Evolutionary conservation across 371 early-diverging fungal genomes (phyloP).

Genomic region (Mucor indicus): DNA sequence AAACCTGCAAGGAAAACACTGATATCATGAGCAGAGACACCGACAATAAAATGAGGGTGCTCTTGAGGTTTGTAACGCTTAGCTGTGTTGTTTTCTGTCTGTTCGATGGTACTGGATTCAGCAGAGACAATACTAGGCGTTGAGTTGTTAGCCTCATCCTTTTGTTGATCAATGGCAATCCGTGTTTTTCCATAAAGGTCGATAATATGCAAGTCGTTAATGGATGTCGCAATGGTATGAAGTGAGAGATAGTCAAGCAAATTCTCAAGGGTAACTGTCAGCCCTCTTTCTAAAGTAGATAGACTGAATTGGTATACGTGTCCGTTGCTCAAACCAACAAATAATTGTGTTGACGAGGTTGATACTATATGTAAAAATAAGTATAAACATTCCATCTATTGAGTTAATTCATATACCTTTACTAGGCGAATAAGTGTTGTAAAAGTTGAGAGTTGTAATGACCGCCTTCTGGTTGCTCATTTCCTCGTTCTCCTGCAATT

Average conservation of each 20-base stretch:
- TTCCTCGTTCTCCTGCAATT: conserved; percentile 5
- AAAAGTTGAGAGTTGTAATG: conserved; percentile 12
- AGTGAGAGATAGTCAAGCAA: background rate
- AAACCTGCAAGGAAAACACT: conserved; percentile 26
- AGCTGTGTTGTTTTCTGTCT: no score
- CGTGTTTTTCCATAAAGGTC: conserved; percentile 21
- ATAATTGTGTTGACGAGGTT: conserved; percentile 16
- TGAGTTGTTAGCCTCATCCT: background rate
- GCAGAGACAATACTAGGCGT: background rate
- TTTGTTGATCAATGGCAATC: background rate
- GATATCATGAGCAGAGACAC: conserved; percentile 11
- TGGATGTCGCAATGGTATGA: background rate
- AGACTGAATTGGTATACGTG: conserved; percentile 30
- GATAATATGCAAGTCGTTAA: conserved; percentile 22
- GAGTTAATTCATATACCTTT: conserved; percentile 12
- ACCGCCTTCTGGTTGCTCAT: no score
- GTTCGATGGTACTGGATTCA: background rate
- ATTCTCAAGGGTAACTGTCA: conserved; percentile 1
- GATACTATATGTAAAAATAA: conserved; percentile 4
- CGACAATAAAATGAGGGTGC: conserved; percentile 34
- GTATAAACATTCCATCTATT: background rate
- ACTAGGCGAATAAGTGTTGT: conserved; percentile 20
- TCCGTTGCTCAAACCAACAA: conserved; percentile 32
- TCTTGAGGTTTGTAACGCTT: conserved; percentile 32
- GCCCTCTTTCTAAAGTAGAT: conserved; percentile 5